Base-by-base conservation (phyloP, 768 basidiomycete genomes). In the Sporobolomyces phaffii region DNA sequence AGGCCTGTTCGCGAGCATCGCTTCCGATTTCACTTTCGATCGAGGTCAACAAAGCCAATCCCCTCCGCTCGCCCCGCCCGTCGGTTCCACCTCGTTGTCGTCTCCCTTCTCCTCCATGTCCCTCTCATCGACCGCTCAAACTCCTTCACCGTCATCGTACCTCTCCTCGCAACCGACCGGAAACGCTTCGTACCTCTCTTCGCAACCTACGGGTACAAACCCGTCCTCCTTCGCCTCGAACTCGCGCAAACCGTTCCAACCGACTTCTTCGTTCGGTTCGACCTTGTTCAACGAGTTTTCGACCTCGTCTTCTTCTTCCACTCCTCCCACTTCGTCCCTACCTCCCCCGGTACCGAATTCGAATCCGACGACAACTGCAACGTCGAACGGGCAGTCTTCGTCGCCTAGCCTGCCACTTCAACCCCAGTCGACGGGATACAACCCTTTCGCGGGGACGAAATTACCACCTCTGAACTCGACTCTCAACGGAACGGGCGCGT, bases 231-330 rank as follows among this genome's bases (percentile, higher is more conserved):
- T 63, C 26, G 70, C 70, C 10, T 40, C 34, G n/a, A 64, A 73
- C 18, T 17, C 40, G 9, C 38, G 54, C 11, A 66, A 69, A 48
- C 65, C 75, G 6, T 75, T 76, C 72, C 70, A 73, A 56, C 75
- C 75, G 17, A 59, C 65, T 1, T 72, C 70, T 1, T 63, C 67
- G 6, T 76, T 76, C 57, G 75, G 75, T n/a, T 41, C 20, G 18
- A 49, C 47, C 10, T 52, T 72, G 3, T 64, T 67, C 34, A 56
- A 40, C 41, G 58, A 72, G 52, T 31, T 72, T 9, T 64, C 15
- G 48, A 54, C 26, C 50, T 54, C 47, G 11, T 47, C 52, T 5
- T n/a, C 40, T 26, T 22, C 28, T 29, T 24, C 36, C 28, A n/a
- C n/a, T n/a, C n/a, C n/a, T n/a, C n/a, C n/a, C n/a, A n/a, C n/a